A percentile compares a stretch with the other conserved stretches of the same genome.
phyloP scores from a whole-genome alignment of 1,284 basidiomycete species.

The Cutaneotrichosporon sp. region DNA sequence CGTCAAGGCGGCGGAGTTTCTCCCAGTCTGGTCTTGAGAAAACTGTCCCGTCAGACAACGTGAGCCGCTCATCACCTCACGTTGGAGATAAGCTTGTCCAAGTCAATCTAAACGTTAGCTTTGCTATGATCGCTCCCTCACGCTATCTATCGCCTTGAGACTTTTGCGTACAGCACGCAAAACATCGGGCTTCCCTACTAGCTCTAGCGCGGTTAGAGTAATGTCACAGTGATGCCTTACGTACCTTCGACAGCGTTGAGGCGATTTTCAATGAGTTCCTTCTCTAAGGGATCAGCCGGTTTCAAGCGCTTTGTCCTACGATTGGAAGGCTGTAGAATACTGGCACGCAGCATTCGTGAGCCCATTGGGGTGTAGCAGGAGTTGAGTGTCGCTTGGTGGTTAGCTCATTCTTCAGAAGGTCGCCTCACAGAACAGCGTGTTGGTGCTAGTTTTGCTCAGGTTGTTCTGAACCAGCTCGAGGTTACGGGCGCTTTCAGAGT shows the following conservation, averaged over 20 bases:
- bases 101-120: constrained; percentile 57
- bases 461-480: constrained; percentile 79
- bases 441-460: constrained; percentile 59
- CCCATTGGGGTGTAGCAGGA: constrained; percentile 86
- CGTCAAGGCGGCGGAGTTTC: constrained; percentile 8
- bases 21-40: constrained; percentile 8
- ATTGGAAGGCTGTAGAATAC: constrained; percentile 75
- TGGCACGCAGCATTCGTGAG: constrained; percentile 66
- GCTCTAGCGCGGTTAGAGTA: constrained; percentile 52
- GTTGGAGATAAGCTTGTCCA: constrained; percentile 76
- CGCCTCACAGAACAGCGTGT: constrained; percentile 65
- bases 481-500: constrained; percentile 75
- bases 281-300: constrained; percentile 49
- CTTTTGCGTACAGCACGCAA: constrained; percentile 65
- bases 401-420: neutral
- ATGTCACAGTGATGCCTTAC: neutral
- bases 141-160: constrained; percentile 61
- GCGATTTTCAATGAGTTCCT: constrained; percentile 65
- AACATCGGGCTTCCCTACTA: constrained; percentile 67
- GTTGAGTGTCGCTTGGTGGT: constrained; percentile 55
- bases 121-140: constrained; percentile 12
- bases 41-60: constrained; percentile 8
- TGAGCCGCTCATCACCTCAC: constrained; percentile 49
- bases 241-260: constrained; percentile 76
- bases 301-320: constrained; percentile 48